phyloP scores from a whole-genome alignment of 768 basidiomycete species.

The Naganishia onofrii region DNA sequence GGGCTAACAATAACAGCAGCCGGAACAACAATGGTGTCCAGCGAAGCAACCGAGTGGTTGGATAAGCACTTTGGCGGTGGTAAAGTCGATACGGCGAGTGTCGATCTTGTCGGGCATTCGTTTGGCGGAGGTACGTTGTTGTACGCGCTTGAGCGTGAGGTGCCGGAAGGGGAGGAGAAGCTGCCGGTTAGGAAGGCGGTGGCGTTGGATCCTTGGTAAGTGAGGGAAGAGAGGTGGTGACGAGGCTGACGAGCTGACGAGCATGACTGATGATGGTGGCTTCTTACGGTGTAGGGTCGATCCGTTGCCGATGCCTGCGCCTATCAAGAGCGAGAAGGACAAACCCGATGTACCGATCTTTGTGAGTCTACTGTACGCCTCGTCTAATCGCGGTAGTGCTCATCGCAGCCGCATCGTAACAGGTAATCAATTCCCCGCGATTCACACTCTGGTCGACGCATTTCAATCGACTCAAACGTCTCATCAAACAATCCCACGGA shows the following conservation, averaged over 20 bases:
- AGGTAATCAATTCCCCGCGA: slow-evolving; percentile 72
- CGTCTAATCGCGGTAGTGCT: slow-evolving; percentile 46
- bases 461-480: slow-evolving; percentile 61
- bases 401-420: slow-evolving; percentile 28
- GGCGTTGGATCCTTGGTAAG: slow-evolving; percentile 79
- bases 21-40: too few relatives aligned
- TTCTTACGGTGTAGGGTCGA: slow-evolving; percentile 6
- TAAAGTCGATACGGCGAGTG: slow-evolving; percentile 48
- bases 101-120: slow-evolving; percentile 59
- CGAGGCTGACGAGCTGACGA: too few relatives aligned
- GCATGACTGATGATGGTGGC: too few relatives aligned
- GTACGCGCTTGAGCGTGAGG: slow-evolving; percentile 36
- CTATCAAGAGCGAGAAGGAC: slow-evolving; percentile 41
- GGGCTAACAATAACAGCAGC: not conserved
- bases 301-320: slow-evolving; percentile 29
- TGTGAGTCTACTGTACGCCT: slow-evolving; percentile 39
- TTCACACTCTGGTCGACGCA: slow-evolving; percentile 79
- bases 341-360: slow-evolving; percentile 35
- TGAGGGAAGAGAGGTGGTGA: slow-evolving; percentile 56
- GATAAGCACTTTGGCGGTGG: slow-evolving; percentile 22
- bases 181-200: slow-evolving; percentile 64
- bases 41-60: not conserved
- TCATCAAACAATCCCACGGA: slow-evolving; percentile 54
- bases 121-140: slow-evolving; percentile 63
- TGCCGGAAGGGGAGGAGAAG: slow-evolving; percentile 53